Base-by-base conservation (phyloP, 2,329 filamentous ascomycete species). In the Amylocarpus encephaloides region DNA sequence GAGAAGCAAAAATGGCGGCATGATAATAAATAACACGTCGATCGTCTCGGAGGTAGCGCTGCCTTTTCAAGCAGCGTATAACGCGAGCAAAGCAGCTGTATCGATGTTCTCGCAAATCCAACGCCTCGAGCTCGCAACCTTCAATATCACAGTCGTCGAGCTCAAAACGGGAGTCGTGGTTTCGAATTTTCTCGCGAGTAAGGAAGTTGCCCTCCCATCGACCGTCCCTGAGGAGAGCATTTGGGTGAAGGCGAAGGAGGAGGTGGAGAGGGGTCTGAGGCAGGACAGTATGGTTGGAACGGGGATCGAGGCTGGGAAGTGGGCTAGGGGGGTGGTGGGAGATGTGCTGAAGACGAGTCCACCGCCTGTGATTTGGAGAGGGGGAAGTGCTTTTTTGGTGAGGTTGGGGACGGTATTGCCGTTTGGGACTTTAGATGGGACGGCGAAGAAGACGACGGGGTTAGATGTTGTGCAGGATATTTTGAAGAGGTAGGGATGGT, bases 21-120 rank as follows among this genome's bases (percentile, higher is more conserved):
- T 68, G 3, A 70, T 74, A 54, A 67, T 73, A 10, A 70, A 73
- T 48, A 64, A 73, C 48, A 71, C 71, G 19, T 73, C 70, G 12
- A 52, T 72, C 11, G 43, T 32, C 5, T 48, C 50, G 4, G 30
- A 36, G 16, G 11, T 40, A 2, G 42, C 49, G 7, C 7, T 54
- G 5, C 54, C 56, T 5, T 59, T 54, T 9, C 50, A 55, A 19
- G 16, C 43, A 9, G 45, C 48, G 11, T 62, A 62, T 32, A 56
- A 52, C 18, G 57, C 59, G 3, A 54, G 51, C 1, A 61, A 60
- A 44, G 56, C 55, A 2, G 57, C 59, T 1, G 46, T 55, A 35
- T 49, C 53, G 0, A 54, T 54, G 41, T 53, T 59, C 18, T 56
- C 59, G 3, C 53, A 61, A 12, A 46, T 39, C 5, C 34, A 53